Evolutionary conservation across 176 grass and related monocot species (phyloP).

Genomic region (Carex cristatella): DNA sequence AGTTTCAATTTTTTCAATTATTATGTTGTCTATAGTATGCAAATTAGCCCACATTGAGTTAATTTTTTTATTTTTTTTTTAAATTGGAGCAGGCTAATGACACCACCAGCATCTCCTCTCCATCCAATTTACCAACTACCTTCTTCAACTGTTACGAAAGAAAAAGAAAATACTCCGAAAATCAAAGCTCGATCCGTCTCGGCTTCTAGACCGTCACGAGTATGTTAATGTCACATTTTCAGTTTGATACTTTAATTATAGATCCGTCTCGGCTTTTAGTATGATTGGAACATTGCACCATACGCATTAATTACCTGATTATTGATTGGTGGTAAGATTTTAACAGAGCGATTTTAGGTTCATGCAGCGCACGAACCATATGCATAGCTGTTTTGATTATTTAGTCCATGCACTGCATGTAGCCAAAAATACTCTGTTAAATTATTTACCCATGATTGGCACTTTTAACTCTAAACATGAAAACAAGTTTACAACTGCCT

Average conservation of each 20-base stretch:
- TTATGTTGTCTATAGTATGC: not conserved
- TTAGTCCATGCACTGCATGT: no score
- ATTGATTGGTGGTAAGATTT: no score
- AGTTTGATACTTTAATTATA: not conserved
- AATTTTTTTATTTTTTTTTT: not conserved
- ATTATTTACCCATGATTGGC: not conserved
- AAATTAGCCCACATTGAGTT: not conserved
- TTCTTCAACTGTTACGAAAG: constrained; percentile 3
- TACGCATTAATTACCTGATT: not conserved
- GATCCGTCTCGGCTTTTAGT: not conserved
- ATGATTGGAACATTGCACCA: constrained; percentile 13
- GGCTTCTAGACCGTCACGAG: constrained; percentile 10
- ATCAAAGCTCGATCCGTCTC: constrained; percentile 18
- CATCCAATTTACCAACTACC: not conserved
- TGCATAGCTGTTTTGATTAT: no score
- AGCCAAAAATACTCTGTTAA: no score
- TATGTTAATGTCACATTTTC: not conserved
- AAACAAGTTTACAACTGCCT: not conserved
- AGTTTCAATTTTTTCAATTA: not conserved
- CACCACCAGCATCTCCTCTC: constrained; percentile 7
- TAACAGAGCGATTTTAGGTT: no score
- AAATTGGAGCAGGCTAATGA: constrained; percentile 19
- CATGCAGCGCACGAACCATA: no score
- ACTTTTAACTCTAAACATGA: not conserved
- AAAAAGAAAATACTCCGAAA: constrained; percentile 3